Evolutionary conservation across 495 filamentous ascomycete species (phyloP).

Genomic region (Paragyromitra xinjiangensis): DNA sequence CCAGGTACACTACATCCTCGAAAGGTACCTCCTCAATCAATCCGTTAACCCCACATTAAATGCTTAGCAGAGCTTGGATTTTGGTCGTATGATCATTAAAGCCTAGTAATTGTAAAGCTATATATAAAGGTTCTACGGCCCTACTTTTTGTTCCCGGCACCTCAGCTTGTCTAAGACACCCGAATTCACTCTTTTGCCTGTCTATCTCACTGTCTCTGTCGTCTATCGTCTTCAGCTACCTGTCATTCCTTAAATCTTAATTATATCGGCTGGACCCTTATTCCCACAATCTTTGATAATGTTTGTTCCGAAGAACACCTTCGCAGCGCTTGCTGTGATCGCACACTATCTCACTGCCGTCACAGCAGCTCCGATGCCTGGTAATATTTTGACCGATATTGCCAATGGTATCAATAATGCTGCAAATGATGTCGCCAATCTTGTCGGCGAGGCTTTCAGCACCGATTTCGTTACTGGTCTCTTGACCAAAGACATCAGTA

Average conservation of each 20-base stretch:
- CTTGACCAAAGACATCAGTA: slow-evolving; percentile 4
- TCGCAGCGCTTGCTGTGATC: slow-evolving; percentile 18
- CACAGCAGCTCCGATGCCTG: slow-evolving; percentile 23
- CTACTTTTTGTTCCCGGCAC: neutral
- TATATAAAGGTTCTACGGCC: slow-evolving; percentile 28
- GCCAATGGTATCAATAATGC: neutral
- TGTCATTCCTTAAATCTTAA: slow-evolving; percentile 24
- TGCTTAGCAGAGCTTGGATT: slow-evolving; percentile 2
- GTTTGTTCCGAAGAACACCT: slow-evolving; percentile 2
- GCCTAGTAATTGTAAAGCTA: neutral
- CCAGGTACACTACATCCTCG: neutral
- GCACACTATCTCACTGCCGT: slow-evolving; percentile 18
- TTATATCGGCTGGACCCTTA: slow-evolving; percentile 35
- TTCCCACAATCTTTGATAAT: slow-evolving; percentile 18
- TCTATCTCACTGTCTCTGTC: neutral
- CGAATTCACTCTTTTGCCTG: slow-evolving; percentile 3
- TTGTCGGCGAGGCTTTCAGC: slow-evolving; percentile 4
- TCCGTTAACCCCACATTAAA: neutral
- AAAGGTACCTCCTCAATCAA: slow-evolving; percentile 18
- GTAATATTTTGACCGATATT: slow-evolving; percentile 9
- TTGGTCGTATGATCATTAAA: neutral
- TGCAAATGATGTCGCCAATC: neutral
- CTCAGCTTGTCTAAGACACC: slow-evolving; percentile 7
- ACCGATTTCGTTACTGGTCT: slow-evolving; percentile 1
- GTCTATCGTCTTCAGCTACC: neutral